These are phyloP conservation scores for Solanum chacoense DNA, from an alignment of 305 asterid genomes.

Conservation along the genomic window DNA sequence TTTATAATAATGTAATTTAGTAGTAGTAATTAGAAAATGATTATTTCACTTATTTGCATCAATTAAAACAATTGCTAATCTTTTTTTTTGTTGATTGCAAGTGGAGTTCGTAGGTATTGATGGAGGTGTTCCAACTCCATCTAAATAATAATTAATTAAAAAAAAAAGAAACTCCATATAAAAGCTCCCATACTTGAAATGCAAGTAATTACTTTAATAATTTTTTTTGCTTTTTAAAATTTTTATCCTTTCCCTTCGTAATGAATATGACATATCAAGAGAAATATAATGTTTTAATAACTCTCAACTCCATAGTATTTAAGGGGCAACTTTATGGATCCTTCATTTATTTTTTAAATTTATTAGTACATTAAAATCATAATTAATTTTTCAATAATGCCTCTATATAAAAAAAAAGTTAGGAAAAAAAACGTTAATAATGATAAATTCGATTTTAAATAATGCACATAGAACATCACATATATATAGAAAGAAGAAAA, in stretches of 20 bases:
- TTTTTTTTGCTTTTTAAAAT: neutral
- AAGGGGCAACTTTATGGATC: neutral
- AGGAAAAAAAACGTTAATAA: neutral
- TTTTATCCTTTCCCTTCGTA: neutral
- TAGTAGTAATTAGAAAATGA: neutral
- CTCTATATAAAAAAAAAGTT: neutral
- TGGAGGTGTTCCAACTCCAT: conserved; percentile 9
- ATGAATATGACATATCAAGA: neutral
- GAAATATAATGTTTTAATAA: neutral
- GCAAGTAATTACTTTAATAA: conserved; percentile 2
- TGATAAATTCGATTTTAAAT: neutral
- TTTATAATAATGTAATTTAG: neutral
- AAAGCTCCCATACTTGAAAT: conserved; percentile 3
- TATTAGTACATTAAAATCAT: neutral
- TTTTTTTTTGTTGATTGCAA: neutral
- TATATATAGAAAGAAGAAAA: neutral
- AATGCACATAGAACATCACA: neutral
- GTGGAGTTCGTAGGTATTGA: conserved; percentile 10
- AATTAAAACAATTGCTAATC: neutral
- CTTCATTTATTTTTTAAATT: neutral
- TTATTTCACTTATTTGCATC: neutral
- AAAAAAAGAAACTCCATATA: neutral
- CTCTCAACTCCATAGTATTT: neutral
- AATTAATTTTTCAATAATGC: neutral
- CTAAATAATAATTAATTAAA: neutral